Percentiles rank a stretch among this genome's conserved stretches.
phyloP scores from a whole-genome alignment of 2,329 filamentous ascomycete genomes.

The Metarhizium humberi region DNA sequence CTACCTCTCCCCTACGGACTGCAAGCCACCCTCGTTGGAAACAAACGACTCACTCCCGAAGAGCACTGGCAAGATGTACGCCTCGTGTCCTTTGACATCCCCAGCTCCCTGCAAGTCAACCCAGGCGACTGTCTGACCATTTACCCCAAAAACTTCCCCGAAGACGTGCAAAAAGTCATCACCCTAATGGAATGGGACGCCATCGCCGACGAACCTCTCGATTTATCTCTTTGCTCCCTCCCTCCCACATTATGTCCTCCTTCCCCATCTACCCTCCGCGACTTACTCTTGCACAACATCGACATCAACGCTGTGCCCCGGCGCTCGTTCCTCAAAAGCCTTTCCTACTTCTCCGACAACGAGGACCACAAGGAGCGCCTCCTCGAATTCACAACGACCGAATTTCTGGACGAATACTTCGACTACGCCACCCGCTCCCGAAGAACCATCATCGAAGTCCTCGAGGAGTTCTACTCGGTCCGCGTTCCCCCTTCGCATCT shows the following conservation, averaged over 20 bases:
- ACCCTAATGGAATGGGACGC: slow-evolving; percentile 68
- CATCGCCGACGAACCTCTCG: slow-evolving; percentile 62
- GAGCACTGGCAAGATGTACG: slow-evolving; percentile 93
- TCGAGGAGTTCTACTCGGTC: slow-evolving; percentile 82
- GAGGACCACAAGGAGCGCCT: slow-evolving; percentile 70
- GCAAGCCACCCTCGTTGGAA: slow-evolving; percentile 50
- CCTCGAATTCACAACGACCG: slow-evolving; percentile 69
- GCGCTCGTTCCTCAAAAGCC: slow-evolving; percentile 71
- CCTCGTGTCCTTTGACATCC: slow-evolving; percentile 54
- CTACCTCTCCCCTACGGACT: slow-evolving; percentile 51
- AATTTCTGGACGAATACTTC: slow-evolving; percentile 83
- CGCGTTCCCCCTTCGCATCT: slow-evolving; percentile 68
- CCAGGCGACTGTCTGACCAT: slow-evolving; percentile 78
- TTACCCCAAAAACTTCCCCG: slow-evolving; percentile 77
- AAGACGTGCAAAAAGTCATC: slow-evolving; percentile 73
- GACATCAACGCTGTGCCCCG: slow-evolving; percentile 87
- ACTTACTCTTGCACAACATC: slow-evolving; percentile 70
- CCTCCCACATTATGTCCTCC: slow-evolving; percentile 26
- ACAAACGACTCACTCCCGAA: slow-evolving; percentile 62
- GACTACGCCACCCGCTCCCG: slow-evolving; percentile 90
- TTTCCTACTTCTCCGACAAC: slow-evolving; percentile 67
- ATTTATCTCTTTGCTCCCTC: slow-evolving; percentile 32
- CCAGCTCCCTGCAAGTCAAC: slow-evolving; percentile 26
- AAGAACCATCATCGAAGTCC: slow-evolving; percentile 82
- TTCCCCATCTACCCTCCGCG: slow-evolving; percentile 53